Evolutionary conservation across 805 yeast species (phyloP), one percentile per base, ranked within the genome.

Genomic region (Candida mattraensis): DNA sequence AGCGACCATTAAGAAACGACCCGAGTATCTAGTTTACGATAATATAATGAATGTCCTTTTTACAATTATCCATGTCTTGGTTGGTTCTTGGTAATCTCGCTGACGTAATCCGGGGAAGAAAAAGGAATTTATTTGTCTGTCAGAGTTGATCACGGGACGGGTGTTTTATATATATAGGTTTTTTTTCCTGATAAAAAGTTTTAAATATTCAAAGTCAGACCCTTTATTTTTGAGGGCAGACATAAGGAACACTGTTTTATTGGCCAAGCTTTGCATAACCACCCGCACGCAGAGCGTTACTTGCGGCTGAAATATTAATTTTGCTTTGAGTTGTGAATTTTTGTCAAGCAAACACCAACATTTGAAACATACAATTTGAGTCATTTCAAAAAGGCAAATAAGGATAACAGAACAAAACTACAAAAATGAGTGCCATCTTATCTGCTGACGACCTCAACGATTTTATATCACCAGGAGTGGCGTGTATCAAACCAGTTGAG

Each of bases 391-490:
- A 26, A 36, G 39, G 39, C 35, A 37, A 37, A 37, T 33, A 32
- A 20, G 25, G 21, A 27, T 4, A 27, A 33, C 21, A 22, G 16
- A 20, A 16, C 11, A 19, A 18, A 25, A 4, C 20, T 5, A 18
- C 16, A 14, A 31, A 14, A 3, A 88, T 89, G 98, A 83, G 95
- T 63, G 87, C 96, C 1, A 66, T 89, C 26, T 69, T 91, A 35
- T 83, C 95, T 7, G 89, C 87, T 15, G 93, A 86, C 39, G 97
- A 93, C 54, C 66, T 93, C 39, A 93, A 93, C 61, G 99, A 93
- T 62, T 93, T 88, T 63, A 91, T 93, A 28, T 74, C 85, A 20
- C 99, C 98, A 0, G 95, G 96, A 0, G 80, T 86, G 18, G 98
- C 96, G 0, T 93, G 99, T 58, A 82, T 89, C 36, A 93, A 87